These are phyloP conservation scores for Terana coerulea DNA, from an alignment of 768 basidiomycete species.

Conservation along the genomic window DNA sequence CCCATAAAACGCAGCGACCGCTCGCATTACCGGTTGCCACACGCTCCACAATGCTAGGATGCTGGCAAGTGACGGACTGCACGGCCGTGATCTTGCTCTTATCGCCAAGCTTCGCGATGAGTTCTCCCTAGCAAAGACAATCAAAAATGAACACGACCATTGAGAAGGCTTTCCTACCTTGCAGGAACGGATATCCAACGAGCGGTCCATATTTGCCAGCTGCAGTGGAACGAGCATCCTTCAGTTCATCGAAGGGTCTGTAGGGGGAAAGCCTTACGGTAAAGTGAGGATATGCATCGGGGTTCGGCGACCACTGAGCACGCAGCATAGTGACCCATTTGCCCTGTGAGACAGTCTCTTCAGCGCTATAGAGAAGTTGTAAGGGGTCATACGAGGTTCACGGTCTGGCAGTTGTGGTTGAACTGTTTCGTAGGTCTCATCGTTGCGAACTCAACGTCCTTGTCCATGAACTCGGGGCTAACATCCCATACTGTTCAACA, in stretches of 20 bases:
- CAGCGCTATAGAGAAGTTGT: background rate
- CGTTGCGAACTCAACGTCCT: conserved; percentile 47
- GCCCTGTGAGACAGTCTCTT: conserved; percentile 45
- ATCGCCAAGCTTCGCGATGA: conserved; percentile 61
- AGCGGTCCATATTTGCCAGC: conserved; percentile 80
- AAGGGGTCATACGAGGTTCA: conserved; percentile 29
- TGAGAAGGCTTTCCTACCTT: conserved; percentile 43
- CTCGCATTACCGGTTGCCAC: conserved; percentile 75
- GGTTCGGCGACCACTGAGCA: conserved; percentile 76
- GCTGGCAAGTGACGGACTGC: conserved; percentile 89
- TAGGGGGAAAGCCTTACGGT: conserved; percentile 51
- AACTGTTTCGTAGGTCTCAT: conserved; percentile 62
- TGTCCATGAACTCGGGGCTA: conserved; percentile 44
- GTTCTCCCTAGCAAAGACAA: conserved; percentile 52
- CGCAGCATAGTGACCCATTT: conserved; percentile 77
- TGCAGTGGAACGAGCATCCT: conserved; percentile 23
- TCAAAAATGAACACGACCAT: no score
- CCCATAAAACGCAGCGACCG: conserved; percentile 82
- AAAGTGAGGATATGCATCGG: conserved; percentile 79
- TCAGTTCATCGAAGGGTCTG: background rate
- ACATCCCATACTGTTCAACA: conserved; percentile 69
- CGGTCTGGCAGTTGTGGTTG: conserved; percentile 78
- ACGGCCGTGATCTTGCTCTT: conserved; percentile 68
- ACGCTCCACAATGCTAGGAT: conserved; percentile 71
- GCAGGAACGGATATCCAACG: conserved; percentile 68